phyloP scores from a whole-genome alignment of 164 flowering plant genomes.

The Euptelea pleiosperma region DNA sequence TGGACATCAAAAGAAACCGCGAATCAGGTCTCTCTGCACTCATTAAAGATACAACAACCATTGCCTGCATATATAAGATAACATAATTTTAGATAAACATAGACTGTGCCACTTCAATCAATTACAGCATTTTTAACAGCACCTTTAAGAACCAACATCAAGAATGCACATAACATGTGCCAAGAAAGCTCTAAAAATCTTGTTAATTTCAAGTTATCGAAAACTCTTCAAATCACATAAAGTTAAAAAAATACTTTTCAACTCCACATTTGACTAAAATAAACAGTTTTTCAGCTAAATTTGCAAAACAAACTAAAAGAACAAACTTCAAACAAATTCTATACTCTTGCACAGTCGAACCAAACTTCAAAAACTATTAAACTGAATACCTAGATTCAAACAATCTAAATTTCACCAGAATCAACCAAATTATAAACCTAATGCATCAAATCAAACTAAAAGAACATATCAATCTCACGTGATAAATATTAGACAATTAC shows the following conservation, averaged over 20 bases:
- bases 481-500: too few relatives aligned
- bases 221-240: background rate
- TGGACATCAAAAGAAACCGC: slow-evolving; percentile 21
- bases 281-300: too few relatives aligned
- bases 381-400: too few relatives aligned
- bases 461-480: too few relatives aligned
- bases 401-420: background rate
- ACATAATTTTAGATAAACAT: background rate
- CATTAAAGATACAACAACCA: slow-evolving; percentile 21
- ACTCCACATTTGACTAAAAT: too few relatives aligned
- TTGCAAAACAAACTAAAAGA: too few relatives aligned
- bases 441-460: too few relatives aligned
- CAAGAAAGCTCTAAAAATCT: background rate
- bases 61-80: slow-evolving; percentile 27
- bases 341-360: too few relatives aligned
- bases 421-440: background rate
- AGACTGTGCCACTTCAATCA: background rate
- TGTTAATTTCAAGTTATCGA: background rate
- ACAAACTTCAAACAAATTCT: too few relatives aligned
- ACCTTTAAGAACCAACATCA: background rate
- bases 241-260: too few relatives aligned
- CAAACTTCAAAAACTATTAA: too few relatives aligned
- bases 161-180: background rate
- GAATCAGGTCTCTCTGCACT: slow-evolving; percentile 24
- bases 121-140: background rate